These are phyloP conservation scores for Fraxinus baroniana DNA, from an alignment of 305 asterid species.

Conservation along the genomic window DNA sequence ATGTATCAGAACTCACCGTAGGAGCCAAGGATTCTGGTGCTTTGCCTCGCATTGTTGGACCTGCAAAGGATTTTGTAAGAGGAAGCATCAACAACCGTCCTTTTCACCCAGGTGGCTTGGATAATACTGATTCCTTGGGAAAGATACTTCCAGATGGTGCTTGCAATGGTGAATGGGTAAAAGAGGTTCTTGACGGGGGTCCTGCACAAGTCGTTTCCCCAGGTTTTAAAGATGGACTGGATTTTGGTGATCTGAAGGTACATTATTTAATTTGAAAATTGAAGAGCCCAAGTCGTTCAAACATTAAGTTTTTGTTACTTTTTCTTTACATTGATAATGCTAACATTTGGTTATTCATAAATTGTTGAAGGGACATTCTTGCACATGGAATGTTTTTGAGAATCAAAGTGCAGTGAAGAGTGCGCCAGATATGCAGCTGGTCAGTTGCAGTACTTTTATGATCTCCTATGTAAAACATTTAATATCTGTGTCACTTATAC, in stretches of 20 bases:
- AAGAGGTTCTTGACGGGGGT: conserved; percentile 76
- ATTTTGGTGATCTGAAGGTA: conserved; percentile 84
- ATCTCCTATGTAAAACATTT: conserved; percentile 8
- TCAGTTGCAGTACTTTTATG: conserved; percentile 36
- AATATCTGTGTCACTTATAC: not conserved
- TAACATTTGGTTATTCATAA: conserved; percentile 18
- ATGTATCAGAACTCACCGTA: conserved; percentile 61
- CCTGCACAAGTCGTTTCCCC: conserved; percentile 70
- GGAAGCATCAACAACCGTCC: conserved; percentile 91
- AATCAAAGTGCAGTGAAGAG: conserved; percentile 37
- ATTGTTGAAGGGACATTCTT: conserved; percentile 58
- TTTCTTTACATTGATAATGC: conserved; percentile 7
- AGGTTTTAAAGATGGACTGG: conserved; percentile 70
- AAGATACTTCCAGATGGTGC: conserved; percentile 78
- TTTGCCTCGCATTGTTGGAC: conserved; percentile 86
- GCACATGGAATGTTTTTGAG: conserved; percentile 58
- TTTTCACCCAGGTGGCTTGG: conserved; percentile 91
- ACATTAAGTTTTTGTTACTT: not conserved
- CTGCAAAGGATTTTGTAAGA: conserved; percentile 84
- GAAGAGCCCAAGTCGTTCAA: conserved; percentile 18
- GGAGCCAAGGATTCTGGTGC: conserved; percentile 75
- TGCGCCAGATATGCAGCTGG: conserved; percentile 53
- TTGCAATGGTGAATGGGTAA: conserved; percentile 78
- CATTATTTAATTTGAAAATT: conserved; percentile 25
- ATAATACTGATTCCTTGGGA: conserved; percentile 56